Evolutionary conservation across 164 flowering plant species (phyloP).

Genomic region (Vitis amurensis): DNA sequence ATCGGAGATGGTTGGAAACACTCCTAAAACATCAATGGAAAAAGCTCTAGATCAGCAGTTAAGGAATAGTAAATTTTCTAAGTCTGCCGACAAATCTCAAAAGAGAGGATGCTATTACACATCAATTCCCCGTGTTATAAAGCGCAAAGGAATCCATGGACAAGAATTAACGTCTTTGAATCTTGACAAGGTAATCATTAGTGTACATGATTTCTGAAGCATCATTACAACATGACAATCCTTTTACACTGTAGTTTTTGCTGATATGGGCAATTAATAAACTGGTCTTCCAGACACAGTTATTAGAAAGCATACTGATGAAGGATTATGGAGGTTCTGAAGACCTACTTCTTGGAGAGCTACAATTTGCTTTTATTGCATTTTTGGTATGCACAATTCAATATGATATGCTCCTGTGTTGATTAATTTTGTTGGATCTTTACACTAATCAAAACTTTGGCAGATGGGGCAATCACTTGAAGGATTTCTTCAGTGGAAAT

Average conservation of each 20-base stretch:
- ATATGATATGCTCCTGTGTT: conserved; percentile 4
- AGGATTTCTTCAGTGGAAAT: conserved; percentile 90
- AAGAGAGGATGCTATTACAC: conserved; percentile 75
- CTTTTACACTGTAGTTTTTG: neutral
- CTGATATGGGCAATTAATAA: conserved; percentile 5
- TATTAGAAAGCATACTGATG: conserved; percentile 61
- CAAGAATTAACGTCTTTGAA: conserved; percentile 80
- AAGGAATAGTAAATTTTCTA: conserved; percentile 48
- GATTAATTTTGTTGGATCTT: conserved; percentile 7
- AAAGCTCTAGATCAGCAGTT: conserved; percentile 68
- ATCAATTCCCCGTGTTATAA: conserved; percentile 69
- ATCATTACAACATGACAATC: neutral
- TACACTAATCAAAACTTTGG: conserved; percentile 18
- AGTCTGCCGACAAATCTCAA: conserved; percentile 31
- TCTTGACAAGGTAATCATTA: conserved; percentile 77
- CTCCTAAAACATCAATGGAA: conserved; percentile 63
- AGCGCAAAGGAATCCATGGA: conserved; percentile 61
- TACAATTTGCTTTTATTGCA: conserved; percentile 87
- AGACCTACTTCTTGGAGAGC: conserved; percentile 82
- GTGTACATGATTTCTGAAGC: neutral
- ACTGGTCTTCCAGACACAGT: conserved; percentile 51
- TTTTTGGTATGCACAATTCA: conserved; percentile 61
- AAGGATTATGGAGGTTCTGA: conserved; percentile 72
- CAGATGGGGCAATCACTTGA: conserved; percentile 99
- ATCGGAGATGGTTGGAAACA: conserved; percentile 34